Base-by-base conservation (phyloP, 805 yeast species). In the Pichia pseudocactophila region DNA sequence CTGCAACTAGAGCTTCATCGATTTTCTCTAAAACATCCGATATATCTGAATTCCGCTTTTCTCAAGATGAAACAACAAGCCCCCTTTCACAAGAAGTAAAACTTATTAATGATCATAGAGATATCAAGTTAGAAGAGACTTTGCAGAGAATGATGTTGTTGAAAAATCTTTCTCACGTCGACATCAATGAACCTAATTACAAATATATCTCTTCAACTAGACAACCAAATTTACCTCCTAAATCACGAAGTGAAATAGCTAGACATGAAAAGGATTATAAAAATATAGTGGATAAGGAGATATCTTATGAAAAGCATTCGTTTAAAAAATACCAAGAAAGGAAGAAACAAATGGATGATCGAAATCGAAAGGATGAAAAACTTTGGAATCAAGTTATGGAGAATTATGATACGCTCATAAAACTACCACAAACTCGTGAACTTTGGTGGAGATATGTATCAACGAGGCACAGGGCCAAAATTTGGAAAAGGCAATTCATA, bases 141-240 rank as follows among this genome's bases (percentile, higher is more conserved):
- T 38, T 63, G 37, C 68, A 67, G 41, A 52, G 66, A 39, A 61
- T 64, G 25, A 50, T 59, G 12, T 43, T 59, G 36, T 44, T 59
- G 40, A 59, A 55, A 36, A 55, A 41, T 26, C 38, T 51, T 40
- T 40, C 53, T 3, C 50, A 47, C 10, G 12, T 40, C 13, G 22
- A 35, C 34, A 25, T 34, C 30, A 16, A 39, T 36, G 13, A 22
- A n/a, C 20, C 31, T 35, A 17, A 30, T 22, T 7, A 30, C 27
- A 13, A 33, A 32, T 53, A 61, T 41, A 48, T 68, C 12, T 58
- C 80, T 0, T 63, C 66, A 19, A 79, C 88, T 0, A 62, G 90
- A 41, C 88, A 84, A 20, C 59, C 70, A 1, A 73, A 76, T 64
- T 59, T 82, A 31, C 89, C 90, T 0, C 85, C 87, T 35, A 82